Base-by-base conservation (phyloP, 1,139 yeast species). In the Spencermartinsiella ligniputridi region DNA sequence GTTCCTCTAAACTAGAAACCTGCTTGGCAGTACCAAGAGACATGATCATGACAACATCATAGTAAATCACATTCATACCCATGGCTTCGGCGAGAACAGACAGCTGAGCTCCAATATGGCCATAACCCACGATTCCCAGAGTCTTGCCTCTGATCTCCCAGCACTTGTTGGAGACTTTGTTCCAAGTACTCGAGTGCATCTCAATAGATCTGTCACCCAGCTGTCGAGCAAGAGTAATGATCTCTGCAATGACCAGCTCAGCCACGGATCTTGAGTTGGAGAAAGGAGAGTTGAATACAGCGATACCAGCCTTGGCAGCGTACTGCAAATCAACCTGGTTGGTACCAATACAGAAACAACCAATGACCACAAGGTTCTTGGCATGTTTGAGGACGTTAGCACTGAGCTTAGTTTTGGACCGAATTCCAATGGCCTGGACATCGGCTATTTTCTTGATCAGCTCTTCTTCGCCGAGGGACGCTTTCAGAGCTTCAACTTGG, bases 141-240 rank as follows among this genome's bases (percentile, higher is more conserved):
- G 98, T 92, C 71, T 92, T 92, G 57, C 99, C 98, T 72, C 99
- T 85, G 58, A 94, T 90, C 73, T 92, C 99, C 98, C 98, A 92
- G 72, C 99, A 92, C 68, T 80, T 89, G 57, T 89, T 76, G 60
- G 88, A 76, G 55, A 90, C 97, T 72, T 92, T 92, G 74, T 94
- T 92, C 99, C 99, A 92, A 52, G 95, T 83, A 53, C 97, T 97
- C 43, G 95, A 79, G 73, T 92, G 98, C 75, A 92, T 68, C 73
- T 92, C 99, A 56, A 86, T 84, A 36, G 96, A 87, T 70, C 99
- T 83, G 68, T 92, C 98, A 61, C 97, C 96, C 53, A 92, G 72
- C 72, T 92, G 98, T 74, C 99, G 85, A 27, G 98, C 96, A 61
- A 92, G 76, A 41, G 95, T 75, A 64, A 92, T 88, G 62, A 92